phyloP scores from a whole-genome alignment of 768 basidiomycete species.

The Lentinus brumalis region DNA sequence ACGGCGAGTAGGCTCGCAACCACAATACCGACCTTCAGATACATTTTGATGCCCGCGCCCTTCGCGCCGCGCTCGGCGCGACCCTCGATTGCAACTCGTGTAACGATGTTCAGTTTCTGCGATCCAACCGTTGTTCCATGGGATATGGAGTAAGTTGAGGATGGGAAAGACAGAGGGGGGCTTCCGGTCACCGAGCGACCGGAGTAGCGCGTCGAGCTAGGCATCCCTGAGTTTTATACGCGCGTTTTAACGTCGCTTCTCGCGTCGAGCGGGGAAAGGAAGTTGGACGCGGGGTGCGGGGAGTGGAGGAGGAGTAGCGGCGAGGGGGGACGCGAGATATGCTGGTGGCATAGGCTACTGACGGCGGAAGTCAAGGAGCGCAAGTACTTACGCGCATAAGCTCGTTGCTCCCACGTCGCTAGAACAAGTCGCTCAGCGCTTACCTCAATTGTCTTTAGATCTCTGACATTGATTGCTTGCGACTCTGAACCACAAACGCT shows the following conservation, averaged over 20 bases:
- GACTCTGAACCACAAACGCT: not conserved
- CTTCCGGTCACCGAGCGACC: conserved; percentile 30
- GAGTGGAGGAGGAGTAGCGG: not conserved
- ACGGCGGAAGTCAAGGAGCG: not conserved
- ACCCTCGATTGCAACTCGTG: conserved; percentile 74
- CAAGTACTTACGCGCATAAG: not conserved
- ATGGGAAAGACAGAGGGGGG: conserved; percentile 30
- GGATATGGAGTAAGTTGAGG: conserved; percentile 20
- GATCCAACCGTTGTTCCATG: conserved; percentile 24
- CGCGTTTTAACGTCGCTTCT: conserved; percentile 18
- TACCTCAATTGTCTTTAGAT: conserved; percentile 15
- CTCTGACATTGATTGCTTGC: not conserved
- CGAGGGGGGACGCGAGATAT: not conserved
- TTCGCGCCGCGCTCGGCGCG: conserved; percentile 67
- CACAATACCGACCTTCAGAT: conserved; percentile 60
- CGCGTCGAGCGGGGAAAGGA: not conserved
- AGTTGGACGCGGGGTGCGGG: not conserved
- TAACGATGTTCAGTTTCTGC: conserved; percentile 66
- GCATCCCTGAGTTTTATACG: conserved; percentile 6
- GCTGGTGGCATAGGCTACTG: conserved; percentile 14
- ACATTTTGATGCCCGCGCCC: conserved; percentile 70
- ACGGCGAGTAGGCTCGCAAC: not conserved
- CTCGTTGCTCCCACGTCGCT: not conserved
- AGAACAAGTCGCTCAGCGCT: not conserved
- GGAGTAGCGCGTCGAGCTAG: conserved; percentile 26